Percentiles rank a stretch among this genome's conserved stretches.
Evolutionary conservation across 140 eudicot genomes (phyloP).

Genomic region (Bidens hawaiensis): DNA sequence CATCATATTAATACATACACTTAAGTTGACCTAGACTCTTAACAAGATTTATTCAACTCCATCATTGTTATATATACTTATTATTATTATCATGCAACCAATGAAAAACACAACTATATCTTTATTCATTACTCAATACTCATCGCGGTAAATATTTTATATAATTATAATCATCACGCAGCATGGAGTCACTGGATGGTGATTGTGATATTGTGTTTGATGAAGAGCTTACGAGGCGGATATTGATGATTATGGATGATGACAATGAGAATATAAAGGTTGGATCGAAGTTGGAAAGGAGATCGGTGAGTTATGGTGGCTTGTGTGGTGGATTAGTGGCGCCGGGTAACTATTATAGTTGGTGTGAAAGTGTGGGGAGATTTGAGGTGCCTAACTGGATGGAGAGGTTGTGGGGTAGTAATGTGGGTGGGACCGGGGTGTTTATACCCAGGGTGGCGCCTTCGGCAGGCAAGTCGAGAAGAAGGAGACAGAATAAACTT

Average conservation of each 20-base stretch:
- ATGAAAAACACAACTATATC: not conserved
- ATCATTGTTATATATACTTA: not conserved
- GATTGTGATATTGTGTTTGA: slow-evolving; percentile 16
- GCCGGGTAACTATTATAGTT: slow-evolving; percentile 18
- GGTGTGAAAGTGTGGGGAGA: slow-evolving; percentile 11
- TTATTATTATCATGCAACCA: not conserved
- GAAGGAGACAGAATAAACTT: slow-evolving; percentile 21
- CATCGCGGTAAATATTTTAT: no score
- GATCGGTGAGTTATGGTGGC: not conserved
- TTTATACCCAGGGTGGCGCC: slow-evolving; percentile 26
- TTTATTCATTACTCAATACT: slow-evolving; percentile 4
- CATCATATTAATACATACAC: not conserved
- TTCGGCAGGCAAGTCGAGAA: slow-evolving; percentile 9
- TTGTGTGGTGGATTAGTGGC: not conserved
- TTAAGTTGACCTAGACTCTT: slow-evolving; percentile 10
- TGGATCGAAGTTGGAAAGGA: slow-evolving; percentile 2
- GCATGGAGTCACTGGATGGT: not conserved
- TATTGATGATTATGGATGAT: slow-evolving; percentile 21
- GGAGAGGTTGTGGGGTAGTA: slow-evolving; percentile 28
- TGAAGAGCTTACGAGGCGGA: slow-evolving; percentile 19
- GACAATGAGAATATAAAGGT: slow-evolving; percentile 6
- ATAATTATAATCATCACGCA: not conserved
- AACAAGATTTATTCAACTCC: slow-evolving; percentile 11
- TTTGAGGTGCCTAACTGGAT: slow-evolving; percentile 26
- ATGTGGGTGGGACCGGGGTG: slow-evolving; percentile 30